A percentile compares a stretch with the other conserved stretches of the same genome.
Conservation (phyloP, 345 rosid species). For the Gossypium sturtianum region DNA sequence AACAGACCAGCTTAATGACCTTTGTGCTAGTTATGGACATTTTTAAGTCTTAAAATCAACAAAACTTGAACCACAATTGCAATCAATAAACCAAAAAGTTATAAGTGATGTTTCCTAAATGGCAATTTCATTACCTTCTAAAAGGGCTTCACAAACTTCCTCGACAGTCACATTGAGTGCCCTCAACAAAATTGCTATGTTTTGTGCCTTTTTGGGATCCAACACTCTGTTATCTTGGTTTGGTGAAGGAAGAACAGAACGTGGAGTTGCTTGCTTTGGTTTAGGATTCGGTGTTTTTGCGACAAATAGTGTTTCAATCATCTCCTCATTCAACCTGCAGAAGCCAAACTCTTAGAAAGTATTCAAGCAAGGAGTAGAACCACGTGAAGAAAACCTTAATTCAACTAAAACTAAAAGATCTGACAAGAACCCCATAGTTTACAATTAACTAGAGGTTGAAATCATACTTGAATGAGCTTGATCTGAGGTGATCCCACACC, state of each 20-base stretch:
- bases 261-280: conserved; percentile 50
- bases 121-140: conserved; percentile 60
- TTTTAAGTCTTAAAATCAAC: background rate
- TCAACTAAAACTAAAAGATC: background rate
- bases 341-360: conserved; percentile 11
- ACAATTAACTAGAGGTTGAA: background rate
- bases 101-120: background rate
- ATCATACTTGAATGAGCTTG: conserved; percentile 21
- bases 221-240: conserved; percentile 78
- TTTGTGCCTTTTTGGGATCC: conserved; percentile 95
- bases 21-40: background rate
- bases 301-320: conserved; percentile 76
- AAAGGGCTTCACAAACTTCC: conserved; percentile 95
- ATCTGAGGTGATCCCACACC: conserved; percentile 24
- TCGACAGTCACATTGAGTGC: conserved; percentile 89
- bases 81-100: background rate
- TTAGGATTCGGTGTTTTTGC: conserved; percentile 55
- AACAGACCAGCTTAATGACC: background rate
- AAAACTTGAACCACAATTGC: background rate
- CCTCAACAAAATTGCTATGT: conserved; percentile 83
- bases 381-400: background rate
- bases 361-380: background rate
- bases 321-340: conserved; percentile 87
- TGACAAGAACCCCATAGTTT: background rate
- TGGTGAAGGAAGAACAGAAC: conserved; percentile 43